phyloP scores from a whole-genome alignment of 1,284 basidiomycete genomes.

The Ustilago trichophora region DNA sequence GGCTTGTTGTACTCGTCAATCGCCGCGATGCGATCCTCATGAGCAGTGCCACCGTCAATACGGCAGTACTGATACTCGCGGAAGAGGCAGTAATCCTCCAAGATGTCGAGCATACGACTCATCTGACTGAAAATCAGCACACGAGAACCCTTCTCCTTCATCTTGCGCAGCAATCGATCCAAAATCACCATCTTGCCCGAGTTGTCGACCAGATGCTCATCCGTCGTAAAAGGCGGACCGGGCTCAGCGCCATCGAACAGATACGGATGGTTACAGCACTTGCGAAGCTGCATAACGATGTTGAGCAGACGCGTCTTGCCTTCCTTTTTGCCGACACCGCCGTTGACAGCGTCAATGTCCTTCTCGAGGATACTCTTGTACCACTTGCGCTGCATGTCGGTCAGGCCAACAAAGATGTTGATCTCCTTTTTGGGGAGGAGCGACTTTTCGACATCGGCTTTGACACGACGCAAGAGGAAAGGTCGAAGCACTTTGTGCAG shows the following conservation, averaged over 20 bases:
- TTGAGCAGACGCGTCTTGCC: constrained; percentile 98
- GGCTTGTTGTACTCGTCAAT: constrained; percentile 99
- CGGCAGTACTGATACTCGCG: constrained; percentile 86
- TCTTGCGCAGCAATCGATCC: constrained; percentile 83
- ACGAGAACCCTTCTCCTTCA: constrained; percentile 92
- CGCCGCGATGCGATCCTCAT: constrained; percentile 92
- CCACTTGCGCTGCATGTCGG: constrained; percentile 99
- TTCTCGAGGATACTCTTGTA: constrained; percentile 82
- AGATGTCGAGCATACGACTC: constrained; percentile 92
- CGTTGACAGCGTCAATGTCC: constrained; percentile 97
- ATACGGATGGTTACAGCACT: constrained; percentile 73
- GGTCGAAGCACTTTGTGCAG: constrained; percentile 96
- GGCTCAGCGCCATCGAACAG: constrained; percentile 75
- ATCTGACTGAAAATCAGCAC: constrained; percentile 99
- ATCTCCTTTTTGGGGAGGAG: constrained; percentile 98
- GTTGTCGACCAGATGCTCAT: constrained; percentile 94
- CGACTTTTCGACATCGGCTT: constrained; percentile 96
- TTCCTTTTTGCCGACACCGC: constrained; percentile 80
- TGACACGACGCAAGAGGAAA: constrained; percentile 92
- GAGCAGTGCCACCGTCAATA: constrained; percentile 93
- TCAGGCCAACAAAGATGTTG: constrained; percentile 96
- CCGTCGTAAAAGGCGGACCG: constrained; percentile 96
- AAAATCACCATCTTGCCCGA: constrained; percentile 97
- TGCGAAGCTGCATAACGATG: constrained; percentile 94
- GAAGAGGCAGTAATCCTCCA: constrained; percentile 98